Evolutionary conservation across 2,329 filamentous ascomycete genomes (phyloP), one percentile per base, ranked within the genome.

Genomic region (Zarea fungicola): DNA sequence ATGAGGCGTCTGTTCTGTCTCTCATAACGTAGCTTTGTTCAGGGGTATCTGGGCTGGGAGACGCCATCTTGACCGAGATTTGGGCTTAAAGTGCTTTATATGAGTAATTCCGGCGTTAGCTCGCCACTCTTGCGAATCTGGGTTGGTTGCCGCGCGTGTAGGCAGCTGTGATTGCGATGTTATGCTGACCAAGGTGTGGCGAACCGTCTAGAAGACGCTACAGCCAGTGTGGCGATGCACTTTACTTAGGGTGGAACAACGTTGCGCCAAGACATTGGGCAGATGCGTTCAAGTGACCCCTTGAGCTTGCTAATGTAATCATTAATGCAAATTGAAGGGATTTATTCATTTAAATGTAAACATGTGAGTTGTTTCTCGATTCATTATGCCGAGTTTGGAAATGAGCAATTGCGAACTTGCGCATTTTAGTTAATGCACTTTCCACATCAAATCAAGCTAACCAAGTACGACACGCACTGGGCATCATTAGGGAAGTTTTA

Each of bases 11-110:
- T 64, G 77, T 64, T 52, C 69, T 77, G 60, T 82, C 78, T 61
- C 85, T 76, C 85, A 91, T 91, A 65, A 84, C 77, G 72, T 84
- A 89, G 64, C 75, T 84, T 41, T 74, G 76, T 55, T 74, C 71
- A 47, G 69, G 64, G 52, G 64, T 52, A 45, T 62, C 60, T 47
- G 58, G 54, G 50, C 69, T 49, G 37, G 76, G 71, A 54, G 77
- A 76, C 28, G 78, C 69, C 80, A 84, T 83, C 53, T 46, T 69
- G 65, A n/a, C 9, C 37, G 18, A 18, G 10, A 25, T 22, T 8
- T 10, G 29, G 34, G 11, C 23, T 10, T 16, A 28, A 32, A 19
- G 28, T 34, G 22, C 22, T 14, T 47, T 44, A 42, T 41, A 42
- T 42, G 41, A 16, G 10, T 18, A 36, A n/a, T 6, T 10, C 11